Base-by-base conservation (phyloP, 1,139 yeast genomes). In the Suhomyces maxii region DNA sequence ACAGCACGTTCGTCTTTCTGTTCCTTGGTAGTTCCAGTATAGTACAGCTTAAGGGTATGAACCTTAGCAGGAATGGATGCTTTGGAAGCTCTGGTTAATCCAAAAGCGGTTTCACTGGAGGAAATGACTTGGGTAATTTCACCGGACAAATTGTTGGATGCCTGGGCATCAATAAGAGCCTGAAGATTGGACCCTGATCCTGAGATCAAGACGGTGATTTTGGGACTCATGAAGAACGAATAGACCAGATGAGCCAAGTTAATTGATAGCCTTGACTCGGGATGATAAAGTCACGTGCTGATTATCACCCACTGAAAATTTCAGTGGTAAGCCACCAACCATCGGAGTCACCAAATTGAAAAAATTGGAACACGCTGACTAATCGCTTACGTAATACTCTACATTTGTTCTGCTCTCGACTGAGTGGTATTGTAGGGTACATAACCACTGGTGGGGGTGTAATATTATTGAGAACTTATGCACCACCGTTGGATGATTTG, bases 151-250 rank as follows among this genome's bases (percentile, higher is more conserved):
- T 69, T 65, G 1, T 77, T 75, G 2, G 60, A 55, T 6, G 61
- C 62, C 44, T 78, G 69, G 1, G 95, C 89, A 63, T 93, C 96
- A 40, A 93, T 89, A 36, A 93, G 73, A 0, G 99, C 98, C 65
- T 93, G 99, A 39, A 93, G 73, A 60, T 93, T 93, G 18, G 97
- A 84, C 1, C 99, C 99, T 26, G 88, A 86, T 1, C 99, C 99
- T 2, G 98, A 91, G 41, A 93, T 93, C 43, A 93, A 79, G 1
- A 93, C 97, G 9, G 87, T 75, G 52, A 88, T 53, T 64, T 67
- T 28, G 31, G 41, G 32, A 18, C 28, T 37, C 54, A 53, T 50
- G 42, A 35, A 41, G 45, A 28, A 28, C 7, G 31, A 11, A 32
- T 7, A 12, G 33, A 13, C 23, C 8, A 31, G 26, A 32, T 25